Base-by-base conservation (phyloP, 805 yeast species). In the Cyberlindnera samutprakarnensis region DNA sequence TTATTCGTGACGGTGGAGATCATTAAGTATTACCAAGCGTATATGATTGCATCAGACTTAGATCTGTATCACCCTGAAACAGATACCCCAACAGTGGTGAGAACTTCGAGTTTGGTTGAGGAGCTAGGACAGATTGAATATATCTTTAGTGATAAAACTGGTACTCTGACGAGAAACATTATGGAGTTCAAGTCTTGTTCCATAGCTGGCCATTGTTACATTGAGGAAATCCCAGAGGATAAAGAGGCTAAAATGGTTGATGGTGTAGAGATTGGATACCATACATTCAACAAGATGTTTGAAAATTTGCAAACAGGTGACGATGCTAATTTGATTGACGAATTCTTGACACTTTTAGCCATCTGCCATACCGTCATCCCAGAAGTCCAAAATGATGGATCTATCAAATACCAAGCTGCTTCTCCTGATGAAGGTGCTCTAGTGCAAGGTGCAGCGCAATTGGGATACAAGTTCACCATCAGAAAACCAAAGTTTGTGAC, bases 341-440 rank as follows among this genome's bases (percentile, higher is more conserved):
- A 81, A 47, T 88, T 94, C 44, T 68, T 92, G 41, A 78, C 88
- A 1, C 62, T 88, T 30, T 64, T 92, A 37, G 85, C 97, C 24
- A 77, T 95, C 0, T 92, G 98, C 55, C 99, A 92, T 51, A 94
- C 99, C 0, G 99, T 92, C 25, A 92, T 92, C 40, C 99, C 99
- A 0, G 98, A 92, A 55, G 63, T 71, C 14, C 69, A 68, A 38
- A 76, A 67, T 1, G 64, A 62, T 35, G 84, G 82, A 0, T 45
- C 67, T 3, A 78, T 92, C 41, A 88, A 85, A 54, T 92, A 94
- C 55, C 99, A 92, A 59, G 98, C 99, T 1, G 96, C 98, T 0
- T 88, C 97, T 1, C 98, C 98, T 0, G 99, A 92, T 62, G 98
- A 94, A 64, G 98, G 98, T 31, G 99, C 99, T 0, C 66, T 92